phyloP scores from a whole-genome alignment of 2,329 filamentous ascomycete genomes.

The Beauveria brongniartii region DNA sequence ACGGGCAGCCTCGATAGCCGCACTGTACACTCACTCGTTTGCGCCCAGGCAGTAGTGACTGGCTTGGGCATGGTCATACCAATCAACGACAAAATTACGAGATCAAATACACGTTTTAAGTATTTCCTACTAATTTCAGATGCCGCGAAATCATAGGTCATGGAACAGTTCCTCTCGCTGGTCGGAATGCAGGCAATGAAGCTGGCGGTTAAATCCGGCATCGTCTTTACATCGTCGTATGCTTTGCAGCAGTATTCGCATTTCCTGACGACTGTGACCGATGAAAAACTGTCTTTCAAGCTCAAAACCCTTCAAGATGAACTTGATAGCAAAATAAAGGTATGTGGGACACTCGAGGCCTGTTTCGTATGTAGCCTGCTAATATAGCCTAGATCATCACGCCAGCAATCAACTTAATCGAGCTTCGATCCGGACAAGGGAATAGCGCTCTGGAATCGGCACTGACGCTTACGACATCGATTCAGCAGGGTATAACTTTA shows the following conservation, averaged over 20 bases:
- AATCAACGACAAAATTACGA: not conserved
- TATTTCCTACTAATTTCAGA: too few relatives aligned
- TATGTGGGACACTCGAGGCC: slow-evolving; percentile 23
- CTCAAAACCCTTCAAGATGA: slow-evolving; percentile 63
- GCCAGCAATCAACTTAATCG: slow-evolving; percentile 85
- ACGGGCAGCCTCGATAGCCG: not conserved
- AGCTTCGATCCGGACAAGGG: slow-evolving; percentile 63
- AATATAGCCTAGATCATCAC: slow-evolving; percentile 61
- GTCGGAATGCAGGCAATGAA: slow-evolving; percentile 70
- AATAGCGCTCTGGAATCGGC: slow-evolving; percentile 69
- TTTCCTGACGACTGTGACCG: slow-evolving; percentile 68
- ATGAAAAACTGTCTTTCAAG: slow-evolving; percentile 59
- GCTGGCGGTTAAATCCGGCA: slow-evolving; percentile 82
- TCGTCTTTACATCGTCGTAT: slow-evolving; percentile 77
- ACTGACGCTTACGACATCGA: slow-evolving; percentile 69
- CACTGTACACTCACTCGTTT: slow-evolving; percentile 6
- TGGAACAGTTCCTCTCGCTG: slow-evolving; percentile 58
- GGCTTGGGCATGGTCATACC: not conserved
- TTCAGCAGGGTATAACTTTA: slow-evolving; percentile 75
- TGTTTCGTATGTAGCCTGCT: not conserved
- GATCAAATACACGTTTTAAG: not conserved
- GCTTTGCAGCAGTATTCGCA: slow-evolving; percentile 76
- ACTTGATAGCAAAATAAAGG: slow-evolving; percentile 78
- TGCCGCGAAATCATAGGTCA: not conserved
- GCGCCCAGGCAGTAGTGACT: slow-evolving; percentile 1